Percentiles rank a stretch among this genome's conserved stretches.
Evolutionary conservation across 768 basidiomycete genomes (phyloP).

Genomic region (Rhodotorula kratochvilovae): DNA sequence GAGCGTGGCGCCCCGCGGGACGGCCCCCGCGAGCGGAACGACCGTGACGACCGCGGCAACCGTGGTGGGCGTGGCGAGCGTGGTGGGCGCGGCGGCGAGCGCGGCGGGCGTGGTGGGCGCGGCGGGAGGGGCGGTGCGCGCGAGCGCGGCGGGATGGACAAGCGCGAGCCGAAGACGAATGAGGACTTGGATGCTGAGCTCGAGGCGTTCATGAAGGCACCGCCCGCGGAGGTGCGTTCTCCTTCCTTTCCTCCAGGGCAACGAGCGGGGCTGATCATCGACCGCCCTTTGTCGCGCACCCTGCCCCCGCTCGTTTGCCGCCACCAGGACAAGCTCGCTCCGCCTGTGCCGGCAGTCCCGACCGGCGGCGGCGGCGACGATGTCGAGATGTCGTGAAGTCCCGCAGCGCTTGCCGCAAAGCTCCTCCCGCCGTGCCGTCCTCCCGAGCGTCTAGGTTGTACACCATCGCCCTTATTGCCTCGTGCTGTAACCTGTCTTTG

Average conservation of each 20-base stretch:
- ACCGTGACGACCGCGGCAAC: neutral
- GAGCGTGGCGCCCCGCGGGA: slow-evolving; percentile 16
- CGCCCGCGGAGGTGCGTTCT: slow-evolving; percentile 1
- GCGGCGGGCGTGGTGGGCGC: neutral
- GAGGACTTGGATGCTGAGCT: slow-evolving; percentile 42
- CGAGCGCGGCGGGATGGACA: neutral
- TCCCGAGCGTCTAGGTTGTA: too few species aligned
- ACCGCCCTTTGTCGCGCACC: neutral
- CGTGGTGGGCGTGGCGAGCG: slow-evolving; percentile 5
- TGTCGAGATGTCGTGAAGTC: slow-evolving; percentile 7
- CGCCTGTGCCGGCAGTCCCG: neutral
- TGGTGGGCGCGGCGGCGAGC: neutral
- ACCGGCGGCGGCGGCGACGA: slow-evolving; percentile 12
- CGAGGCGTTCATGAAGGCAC: slow-evolving; percentile 41
- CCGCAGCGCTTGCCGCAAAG: too few species aligned
- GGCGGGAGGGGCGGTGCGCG: too few species aligned
- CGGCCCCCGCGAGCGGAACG: neutral
- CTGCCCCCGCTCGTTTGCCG: neutral
- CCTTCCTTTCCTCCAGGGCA: neutral
- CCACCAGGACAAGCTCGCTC: neutral
- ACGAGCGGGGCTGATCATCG: neutral
- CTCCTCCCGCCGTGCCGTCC: too few species aligned
- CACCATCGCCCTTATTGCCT: too few species aligned
- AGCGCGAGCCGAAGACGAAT: slow-evolving; percentile 34
- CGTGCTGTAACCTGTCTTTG: too few species aligned